Conservation (phyloP, 1,139 yeast species). For the Pneumocystis murina region DNA sequence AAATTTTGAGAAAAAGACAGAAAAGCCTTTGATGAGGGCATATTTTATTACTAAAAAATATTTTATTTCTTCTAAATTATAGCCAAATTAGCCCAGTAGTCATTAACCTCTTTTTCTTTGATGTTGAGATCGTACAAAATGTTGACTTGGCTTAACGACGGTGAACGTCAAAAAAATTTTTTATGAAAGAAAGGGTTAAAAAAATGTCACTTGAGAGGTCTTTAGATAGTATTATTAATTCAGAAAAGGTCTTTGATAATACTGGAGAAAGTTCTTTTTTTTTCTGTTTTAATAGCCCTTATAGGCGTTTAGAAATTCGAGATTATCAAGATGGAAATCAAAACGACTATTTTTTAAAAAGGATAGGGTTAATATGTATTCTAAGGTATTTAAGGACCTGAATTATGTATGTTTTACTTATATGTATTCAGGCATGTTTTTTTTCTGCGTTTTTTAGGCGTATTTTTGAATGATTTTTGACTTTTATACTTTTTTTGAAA, state of each 20-base stretch:
- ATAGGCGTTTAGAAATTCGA: neutral
- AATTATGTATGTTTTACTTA: neutral
- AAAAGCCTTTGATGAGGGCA: neutral
- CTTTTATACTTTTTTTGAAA: neutral
- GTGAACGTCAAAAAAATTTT: neutral
- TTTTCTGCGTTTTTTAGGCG: neutral
- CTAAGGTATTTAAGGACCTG: neutral
- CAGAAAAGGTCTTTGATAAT: neutral
- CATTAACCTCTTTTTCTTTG: neutral
- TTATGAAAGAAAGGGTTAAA: neutral
- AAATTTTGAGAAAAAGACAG: neutral
- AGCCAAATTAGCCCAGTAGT: neutral
- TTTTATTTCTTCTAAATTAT: neutral
- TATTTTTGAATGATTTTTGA: neutral
- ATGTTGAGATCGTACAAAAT: neutral
- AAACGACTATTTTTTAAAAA: neutral
- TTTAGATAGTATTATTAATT: neutral
- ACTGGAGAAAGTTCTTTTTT: neutral
- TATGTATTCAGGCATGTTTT: neutral
- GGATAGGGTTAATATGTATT: neutral
- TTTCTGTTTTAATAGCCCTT: neutral
- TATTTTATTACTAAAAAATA: neutral
- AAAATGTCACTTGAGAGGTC: neutral
- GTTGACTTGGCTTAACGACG: neutral
- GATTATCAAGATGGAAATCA: neutral